phyloP scores from a whole-genome alignment of 176 grass and related monocot genomes.

The Oryza coarctata region DNA sequence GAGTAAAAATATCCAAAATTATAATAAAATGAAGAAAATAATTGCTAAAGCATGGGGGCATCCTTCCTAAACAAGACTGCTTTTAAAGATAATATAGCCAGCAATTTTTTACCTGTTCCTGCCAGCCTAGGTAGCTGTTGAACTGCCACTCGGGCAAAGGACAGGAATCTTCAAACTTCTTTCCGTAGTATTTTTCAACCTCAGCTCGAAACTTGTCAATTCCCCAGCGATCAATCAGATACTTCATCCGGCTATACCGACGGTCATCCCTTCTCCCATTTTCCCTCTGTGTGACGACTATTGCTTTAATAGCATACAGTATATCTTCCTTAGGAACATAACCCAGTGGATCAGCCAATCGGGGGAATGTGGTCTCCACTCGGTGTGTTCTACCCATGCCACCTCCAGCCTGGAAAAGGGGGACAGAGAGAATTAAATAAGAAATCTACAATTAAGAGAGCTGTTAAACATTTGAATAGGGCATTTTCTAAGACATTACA shows the following conservation, averaged over 20 bases:
- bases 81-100: background rate
- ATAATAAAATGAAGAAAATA: background rate
- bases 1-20: background rate
- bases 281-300: slow-evolving; percentile 95
- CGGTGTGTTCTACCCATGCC: slow-evolving; percentile 97
- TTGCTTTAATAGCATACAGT: slow-evolving; percentile 92
- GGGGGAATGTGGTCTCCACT: slow-evolving; percentile 86
- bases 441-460: background rate
- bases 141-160: slow-evolving; percentile 88
- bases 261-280: slow-evolving; percentile 97
- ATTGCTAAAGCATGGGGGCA: background rate
- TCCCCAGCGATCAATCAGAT: slow-evolving; percentile 87
- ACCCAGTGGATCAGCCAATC: slow-evolving; percentile 79
- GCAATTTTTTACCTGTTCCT: slow-evolving; percentile 67
- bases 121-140: slow-evolving; percentile 94
- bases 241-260: slow-evolving; percentile 94
- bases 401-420: slow-evolving; percentile 80
- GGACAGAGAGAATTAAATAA: slow-evolving; percentile 16
- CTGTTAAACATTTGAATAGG: background rate
- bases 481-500: slow-evolving; percentile 50
- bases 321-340: slow-evolving; percentile 99
- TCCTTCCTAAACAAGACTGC: background rate
- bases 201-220: slow-evolving; percentile 87
- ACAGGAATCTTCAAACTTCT: slow-evolving; percentile 74
- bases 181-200: slow-evolving; percentile 92